These are phyloP conservation scores for Adansonia madagascariensis DNA, from an alignment of 441 rosid genomes.

Conservation along the genomic window DNA sequence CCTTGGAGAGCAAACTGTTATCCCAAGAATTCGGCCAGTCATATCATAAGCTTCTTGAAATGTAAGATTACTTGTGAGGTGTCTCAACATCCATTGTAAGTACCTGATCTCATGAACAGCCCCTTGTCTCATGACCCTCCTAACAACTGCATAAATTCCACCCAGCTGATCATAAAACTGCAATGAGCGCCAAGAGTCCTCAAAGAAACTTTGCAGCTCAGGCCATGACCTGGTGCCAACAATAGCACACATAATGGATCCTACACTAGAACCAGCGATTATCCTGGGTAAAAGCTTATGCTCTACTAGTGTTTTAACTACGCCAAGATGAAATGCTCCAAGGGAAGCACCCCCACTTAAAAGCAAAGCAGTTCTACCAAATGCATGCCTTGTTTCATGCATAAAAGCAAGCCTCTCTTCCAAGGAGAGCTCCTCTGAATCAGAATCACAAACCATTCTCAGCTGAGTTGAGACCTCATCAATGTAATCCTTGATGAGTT, in stretches of 20 bases:
- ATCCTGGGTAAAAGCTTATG: conserved; percentile 88
- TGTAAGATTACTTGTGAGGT: conserved; percentile 89
- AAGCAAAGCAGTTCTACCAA: conserved; percentile 95
- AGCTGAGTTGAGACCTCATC: conserved; percentile 88
- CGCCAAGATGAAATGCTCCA: conserved; percentile 90
- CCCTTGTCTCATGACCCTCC: conserved; percentile 80
- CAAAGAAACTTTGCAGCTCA: conserved; percentile 84
- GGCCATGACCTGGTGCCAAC: conserved; percentile 96
- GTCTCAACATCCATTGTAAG: conserved; percentile 81
- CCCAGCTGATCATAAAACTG: conserved; percentile 95
- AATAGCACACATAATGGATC: conserved; percentile 80
- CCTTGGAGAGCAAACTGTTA: conserved; percentile 95
- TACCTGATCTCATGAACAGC: conserved; percentile 90
- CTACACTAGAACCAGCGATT: conserved; percentile 93
- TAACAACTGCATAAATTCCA: conserved; percentile 75
- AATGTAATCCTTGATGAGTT: conserved; percentile 85
- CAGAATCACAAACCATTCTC: conserved; percentile 83
- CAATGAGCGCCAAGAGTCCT: conserved; percentile 71
- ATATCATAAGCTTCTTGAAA: conserved; percentile 97
- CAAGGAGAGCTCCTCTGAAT: conserved; percentile 77
- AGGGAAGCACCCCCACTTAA: conserved; percentile 96
- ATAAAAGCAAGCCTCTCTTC: conserved; percentile 91
- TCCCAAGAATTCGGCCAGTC: conserved; percentile 90
- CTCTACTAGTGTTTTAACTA: conserved; percentile 79
- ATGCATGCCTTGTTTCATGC: conserved; percentile 96